phyloP scores from a whole-genome alignment of 2,329 filamentous ascomycete genomes.

The Cercospora sojina region DNA sequence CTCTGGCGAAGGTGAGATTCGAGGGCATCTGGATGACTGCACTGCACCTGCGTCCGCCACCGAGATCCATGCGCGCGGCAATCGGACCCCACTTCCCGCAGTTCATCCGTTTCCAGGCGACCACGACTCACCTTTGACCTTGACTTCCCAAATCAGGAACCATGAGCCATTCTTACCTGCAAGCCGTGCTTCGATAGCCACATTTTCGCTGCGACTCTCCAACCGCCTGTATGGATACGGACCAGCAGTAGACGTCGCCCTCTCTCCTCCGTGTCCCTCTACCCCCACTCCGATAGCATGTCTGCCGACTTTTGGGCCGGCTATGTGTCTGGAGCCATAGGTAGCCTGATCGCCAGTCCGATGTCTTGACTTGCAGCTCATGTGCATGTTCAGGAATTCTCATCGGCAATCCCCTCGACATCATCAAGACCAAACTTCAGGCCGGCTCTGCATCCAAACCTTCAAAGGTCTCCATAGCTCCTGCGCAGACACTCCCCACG shows the following conservation, averaged over 20 bases:
- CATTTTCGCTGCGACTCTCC: not conserved
- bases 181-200: not conserved
- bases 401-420: conserved; percentile 75
- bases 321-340: conserved; percentile 80
- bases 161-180: conserved; percentile 2
- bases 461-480: conserved; percentile 16
- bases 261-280: not conserved
- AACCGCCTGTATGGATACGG: conserved; percentile 10
- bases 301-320: conserved; percentile 92
- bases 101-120: conserved; percentile 4
- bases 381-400: conserved; percentile 58
- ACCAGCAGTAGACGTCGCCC: not conserved
- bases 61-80: not conserved
- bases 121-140: conserved; percentile 2
- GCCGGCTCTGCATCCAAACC: conserved; percentile 47
- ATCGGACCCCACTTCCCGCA: conserved; percentile 4
- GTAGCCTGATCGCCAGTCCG: not conserved
- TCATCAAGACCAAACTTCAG: conserved; percentile 76
- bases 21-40: conserved; percentile 4
- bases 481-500: not conserved
- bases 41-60: conserved; percentile 3
- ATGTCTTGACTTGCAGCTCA: conserved; percentile 3
- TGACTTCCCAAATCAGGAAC: conserved; percentile 9
- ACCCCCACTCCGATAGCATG: conserved; percentile 50
- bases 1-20: conserved; percentile 1